Conservation (phyloP, 495 filamentous ascomycete species). For the Aspergillus cristatus region DNA sequence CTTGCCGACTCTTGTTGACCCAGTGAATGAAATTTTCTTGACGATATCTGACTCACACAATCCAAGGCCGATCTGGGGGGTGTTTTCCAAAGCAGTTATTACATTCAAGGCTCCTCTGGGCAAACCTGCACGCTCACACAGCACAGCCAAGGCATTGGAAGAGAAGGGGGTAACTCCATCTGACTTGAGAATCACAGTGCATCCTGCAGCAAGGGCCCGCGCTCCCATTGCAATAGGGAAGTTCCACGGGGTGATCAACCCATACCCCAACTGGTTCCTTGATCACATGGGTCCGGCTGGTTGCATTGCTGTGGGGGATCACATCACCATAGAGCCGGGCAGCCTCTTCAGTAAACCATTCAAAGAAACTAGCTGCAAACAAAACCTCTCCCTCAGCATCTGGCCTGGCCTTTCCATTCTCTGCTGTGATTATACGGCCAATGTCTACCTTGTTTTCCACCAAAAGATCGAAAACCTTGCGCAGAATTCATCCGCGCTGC, state of each 20-base stretch:
- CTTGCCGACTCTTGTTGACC: constrained; percentile 40
- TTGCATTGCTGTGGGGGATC: constrained; percentile 48
- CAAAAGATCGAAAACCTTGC: constrained; percentile 40
- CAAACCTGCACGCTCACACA: constrained; percentile 6
- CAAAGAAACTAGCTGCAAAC: constrained; percentile 68
- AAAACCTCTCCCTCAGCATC: constrained; percentile 66
- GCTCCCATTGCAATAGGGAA: constrained; percentile 15
- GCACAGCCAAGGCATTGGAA: constrained; percentile 7
- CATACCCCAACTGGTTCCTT: constrained; percentile 25
- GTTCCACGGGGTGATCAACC: constrained; percentile 20
- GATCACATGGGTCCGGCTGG: constrained; percentile 21
- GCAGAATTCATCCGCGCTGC: background rate
- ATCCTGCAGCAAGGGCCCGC: constrained; percentile 12
- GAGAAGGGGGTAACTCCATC: constrained; percentile 6
- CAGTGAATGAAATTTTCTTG: constrained; percentile 44
- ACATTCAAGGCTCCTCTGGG: constrained; percentile 10
- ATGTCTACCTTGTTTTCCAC: constrained; percentile 67
- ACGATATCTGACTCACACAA: constrained; percentile 32
- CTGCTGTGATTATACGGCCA: constrained; percentile 49
- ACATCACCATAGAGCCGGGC: constrained; percentile 60
- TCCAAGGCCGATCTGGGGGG: constrained; percentile 27
- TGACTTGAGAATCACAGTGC: constrained; percentile 11
- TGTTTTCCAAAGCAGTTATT: constrained; percentile 4
- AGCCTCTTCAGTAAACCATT: constrained; percentile 73
- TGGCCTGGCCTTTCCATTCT: constrained; percentile 67